Conservation (phyloP, 176 grass and related monocot genomes). For the Musa itinerans region DNA sequence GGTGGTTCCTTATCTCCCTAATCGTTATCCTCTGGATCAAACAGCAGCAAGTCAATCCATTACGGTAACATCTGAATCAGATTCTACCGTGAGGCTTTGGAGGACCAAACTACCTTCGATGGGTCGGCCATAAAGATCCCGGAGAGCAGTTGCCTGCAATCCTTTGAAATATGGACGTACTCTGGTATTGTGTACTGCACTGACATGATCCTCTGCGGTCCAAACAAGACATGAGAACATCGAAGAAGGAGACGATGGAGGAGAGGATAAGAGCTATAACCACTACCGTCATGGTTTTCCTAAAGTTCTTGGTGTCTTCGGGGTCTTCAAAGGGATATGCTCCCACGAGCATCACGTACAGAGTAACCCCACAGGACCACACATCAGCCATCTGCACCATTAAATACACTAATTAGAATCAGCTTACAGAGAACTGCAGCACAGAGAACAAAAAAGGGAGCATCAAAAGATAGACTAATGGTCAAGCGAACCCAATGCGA, state of each 20-base stretch:
- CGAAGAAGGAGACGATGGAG: too few species aligned
- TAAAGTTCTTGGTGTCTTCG: conserved; percentile 5
- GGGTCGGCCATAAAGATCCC: conserved; percentile 8
- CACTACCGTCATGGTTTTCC: conserved; percentile 2
- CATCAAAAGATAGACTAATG: background rate
- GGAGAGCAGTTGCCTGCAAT: conserved; percentile 13
- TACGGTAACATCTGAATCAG: background rate
- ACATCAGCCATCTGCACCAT: conserved; percentile 5
- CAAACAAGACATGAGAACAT: background rate
- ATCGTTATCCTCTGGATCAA: conserved; percentile 10
- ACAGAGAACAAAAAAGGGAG: too few species aligned
- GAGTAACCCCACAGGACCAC: conserved; percentile 9
- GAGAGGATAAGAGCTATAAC: background rate
- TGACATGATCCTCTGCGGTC: conserved; percentile 5
- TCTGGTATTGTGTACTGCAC: conserved; percentile 6
- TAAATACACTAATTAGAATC: background rate
- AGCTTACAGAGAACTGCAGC: too few species aligned
- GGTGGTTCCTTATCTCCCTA: background rate
- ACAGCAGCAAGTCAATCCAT: background rate
- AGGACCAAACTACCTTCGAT: background rate
- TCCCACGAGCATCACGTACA: conserved; percentile 16
- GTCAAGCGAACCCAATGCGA: background rate
- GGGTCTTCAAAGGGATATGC: conserved; percentile 11
- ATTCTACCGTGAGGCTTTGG: background rate
- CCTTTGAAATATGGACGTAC: conserved; percentile 3